Evolutionary conservation across 495 filamentous ascomycete species (phyloP), one percentile per base, ranked within the genome.

Genomic region (Penicillium salamii): DNA sequence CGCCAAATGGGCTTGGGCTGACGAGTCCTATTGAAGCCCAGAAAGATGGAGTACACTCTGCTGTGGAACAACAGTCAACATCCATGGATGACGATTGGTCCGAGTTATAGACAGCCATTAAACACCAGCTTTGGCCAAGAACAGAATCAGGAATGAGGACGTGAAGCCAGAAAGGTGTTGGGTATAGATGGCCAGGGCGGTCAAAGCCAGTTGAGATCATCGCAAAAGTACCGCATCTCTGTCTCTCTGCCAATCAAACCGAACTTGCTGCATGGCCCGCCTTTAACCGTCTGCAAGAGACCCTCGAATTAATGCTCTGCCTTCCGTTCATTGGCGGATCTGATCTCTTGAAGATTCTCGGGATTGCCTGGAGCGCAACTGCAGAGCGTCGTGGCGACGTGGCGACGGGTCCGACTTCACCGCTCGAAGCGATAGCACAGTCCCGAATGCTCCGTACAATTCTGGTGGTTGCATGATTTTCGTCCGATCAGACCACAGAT

Each of bases 311-410:
- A 20, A 23, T 18, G 23, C 31, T 40, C 39, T 12, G 5, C 7
- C 15, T 32, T 28, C 18, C 5, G 21, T 2, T 17, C n/a, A 48
- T 48, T 48, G 46, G 46, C 13, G 26, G 18, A 23, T 24, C 35
- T 14, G 23, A 26, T 7, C 8, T 15, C 13, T 8, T 23, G 19
- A 19, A 19, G 18, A 7, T 31, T 32, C 24, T 48, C 35, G 45
- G 46, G 18, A 21, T 48, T 28, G 34, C 28, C 24, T 46, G 19
- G 33, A 21, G 15, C 5, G 8, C 7, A 20, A 19, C 28, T 32
- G 41, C 11, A 34, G 29, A 28, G 32, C 1, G 7, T 3, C 20
- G 46, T 48, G 46, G 46, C 46, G 46, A 48, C 46, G 46, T 48
- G 46, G 46, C 46, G 36, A 48, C 28, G 28, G 29, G 15, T 29